Evolutionary conservation across 768 basidiomycete species (phyloP), one percentile per base, ranked within the genome.

Genomic region (Holtermannia corniformis): DNA sequence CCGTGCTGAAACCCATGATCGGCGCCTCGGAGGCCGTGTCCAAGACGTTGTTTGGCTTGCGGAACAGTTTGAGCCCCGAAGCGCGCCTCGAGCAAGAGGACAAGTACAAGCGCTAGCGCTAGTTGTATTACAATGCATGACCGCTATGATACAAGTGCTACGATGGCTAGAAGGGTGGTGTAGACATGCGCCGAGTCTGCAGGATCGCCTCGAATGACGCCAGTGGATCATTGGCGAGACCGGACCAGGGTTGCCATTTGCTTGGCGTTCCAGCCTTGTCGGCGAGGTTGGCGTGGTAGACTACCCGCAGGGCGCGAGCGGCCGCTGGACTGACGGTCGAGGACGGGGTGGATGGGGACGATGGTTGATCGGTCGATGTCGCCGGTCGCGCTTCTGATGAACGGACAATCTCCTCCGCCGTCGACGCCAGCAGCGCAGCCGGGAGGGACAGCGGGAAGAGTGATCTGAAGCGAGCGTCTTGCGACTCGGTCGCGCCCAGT

Each of bases 1-100:
- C 95, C 0, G 91, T 99, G 11, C 75, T 99, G 61, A 91, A 88
- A 64, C 91, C 95, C 1, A 93, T 95, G 89, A 99, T 97, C 52
- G 95, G 95, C 3, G 91, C 92, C 3, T 89, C 85, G 47, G 93
- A 95, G 73, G 95, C 95, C 2, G 85, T 97, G 55, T 85, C 89
- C 74, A 92, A 97, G 76, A 92, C 93, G 0, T 74, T 97, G 32
- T 79, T 96, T 50, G 95, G 95, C 5, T 77, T 99, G 37, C 85
- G 91, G 62, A 97, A 97, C 70, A 81, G 88, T 44, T 75, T 99
- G 63, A 91, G 97, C 71, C 91, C 93, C 10, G 80, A 83, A 54
- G 77, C 85, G 45, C 81, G 82, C 43, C 77, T 80, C 48, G 90
- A 93, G 68, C 85, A 84, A 61, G 86, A 87, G 60, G 90, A 87